phyloP scores from a whole-genome alignment of 2,329 filamentous ascomycete genomes.

The Fusarium nisikadoi region DNA sequence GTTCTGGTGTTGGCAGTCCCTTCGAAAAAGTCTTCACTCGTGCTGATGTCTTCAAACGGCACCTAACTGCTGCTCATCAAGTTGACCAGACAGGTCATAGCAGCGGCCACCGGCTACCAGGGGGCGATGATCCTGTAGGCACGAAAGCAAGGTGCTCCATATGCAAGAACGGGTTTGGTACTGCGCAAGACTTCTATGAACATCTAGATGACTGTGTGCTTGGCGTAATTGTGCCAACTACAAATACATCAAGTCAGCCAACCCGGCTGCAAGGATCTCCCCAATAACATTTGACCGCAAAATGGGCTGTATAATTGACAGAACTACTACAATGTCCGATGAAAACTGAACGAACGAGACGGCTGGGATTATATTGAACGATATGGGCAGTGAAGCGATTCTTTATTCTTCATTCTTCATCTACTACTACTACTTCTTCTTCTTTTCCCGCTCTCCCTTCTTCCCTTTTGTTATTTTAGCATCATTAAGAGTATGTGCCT shows the following conservation, averaged over 20 bases:
- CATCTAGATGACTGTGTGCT: slow-evolving; percentile 80
- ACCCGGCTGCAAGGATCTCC: slow-evolving; percentile 21
- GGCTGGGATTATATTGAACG: slow-evolving; percentile 11
- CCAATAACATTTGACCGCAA: background rate
- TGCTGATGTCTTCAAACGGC: slow-evolving; percentile 96
- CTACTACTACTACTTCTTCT: background rate
- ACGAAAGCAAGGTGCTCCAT: slow-evolving; percentile 90
- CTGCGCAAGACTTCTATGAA: slow-evolving; percentile 96
- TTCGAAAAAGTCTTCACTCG: slow-evolving; percentile 96
- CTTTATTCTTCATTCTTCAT: background rate
- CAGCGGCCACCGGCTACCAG: slow-evolving; percentile 65
- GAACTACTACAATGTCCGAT: background rate
- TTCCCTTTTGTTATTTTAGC: slow-evolving; percentile 15
- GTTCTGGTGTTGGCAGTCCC: slow-evolving; percentile 85
- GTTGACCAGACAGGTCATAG: slow-evolving; percentile 96
- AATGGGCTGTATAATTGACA: background rate
- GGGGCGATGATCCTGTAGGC: slow-evolving; percentile 34
- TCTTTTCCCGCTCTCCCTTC: slow-evolving; percentile 9
- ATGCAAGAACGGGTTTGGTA: slow-evolving; percentile 81
- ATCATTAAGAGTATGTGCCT: slow-evolving; percentile 33
- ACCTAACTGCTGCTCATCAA: slow-evolving; percentile 90
- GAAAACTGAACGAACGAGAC: slow-evolving; percentile 15
- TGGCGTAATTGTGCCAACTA: slow-evolving; percentile 64
- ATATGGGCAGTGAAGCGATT: slow-evolving; percentile 10
- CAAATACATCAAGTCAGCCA: slow-evolving; percentile 19